phyloP scores from a whole-genome alignment of 1,139 yeast genomes.

The Candida buenavistaensis region DNA sequence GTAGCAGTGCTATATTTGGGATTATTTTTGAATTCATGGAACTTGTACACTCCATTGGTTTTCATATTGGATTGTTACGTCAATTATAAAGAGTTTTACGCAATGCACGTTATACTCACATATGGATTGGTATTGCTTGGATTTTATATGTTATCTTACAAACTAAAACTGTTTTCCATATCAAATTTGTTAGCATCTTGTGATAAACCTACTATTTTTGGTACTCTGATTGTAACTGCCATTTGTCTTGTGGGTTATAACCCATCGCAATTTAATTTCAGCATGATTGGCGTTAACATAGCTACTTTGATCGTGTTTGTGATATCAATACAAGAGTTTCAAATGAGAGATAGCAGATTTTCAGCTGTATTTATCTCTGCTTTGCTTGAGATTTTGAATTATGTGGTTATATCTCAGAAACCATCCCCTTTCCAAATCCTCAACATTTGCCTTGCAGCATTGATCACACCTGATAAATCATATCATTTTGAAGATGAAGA shows the following conservation, averaged over 20 bases:
- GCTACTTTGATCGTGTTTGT: constrained; percentile 25
- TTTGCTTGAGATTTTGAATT: constrained; percentile 22
- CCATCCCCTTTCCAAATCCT: constrained; percentile 5
- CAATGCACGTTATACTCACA: constrained; percentile 8
- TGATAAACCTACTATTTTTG: constrained; percentile 6
- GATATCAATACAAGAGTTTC: constrained; percentile 26
- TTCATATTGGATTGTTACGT: constrained; percentile 22
- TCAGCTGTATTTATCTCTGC: constrained; percentile 21
- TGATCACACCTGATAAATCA: constrained; percentile 11
- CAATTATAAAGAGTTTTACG: constrained; percentile 8
- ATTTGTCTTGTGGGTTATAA: constrained; percentile 4
- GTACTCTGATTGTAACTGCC: constrained; percentile 1
- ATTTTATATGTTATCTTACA: constrained; percentile 6
- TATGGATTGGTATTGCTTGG: constrained; percentile 12
- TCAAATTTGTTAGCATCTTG: constrained; percentile 6
- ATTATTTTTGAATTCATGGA: constrained; percentile 27
- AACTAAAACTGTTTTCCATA: constrained; percentile 6
- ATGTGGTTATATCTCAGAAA: constrained; percentile 19
- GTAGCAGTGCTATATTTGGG: constrained; percentile 25
- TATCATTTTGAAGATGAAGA: constrained; percentile 3
- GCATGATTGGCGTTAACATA: constrained; percentile 25
- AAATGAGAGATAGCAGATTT: constrained; percentile 18
- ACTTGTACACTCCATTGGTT: constrained; percentile 26
- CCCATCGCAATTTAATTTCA: constrained; percentile 15
- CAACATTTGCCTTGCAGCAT: constrained; percentile 8